Percentiles rank a stretch among this genome's conserved stretches.
Evolutionary conservation across 768 basidiomycete genomes (phyloP).

Genomic region (Trichaptum fuscoviolaceum): DNA sequence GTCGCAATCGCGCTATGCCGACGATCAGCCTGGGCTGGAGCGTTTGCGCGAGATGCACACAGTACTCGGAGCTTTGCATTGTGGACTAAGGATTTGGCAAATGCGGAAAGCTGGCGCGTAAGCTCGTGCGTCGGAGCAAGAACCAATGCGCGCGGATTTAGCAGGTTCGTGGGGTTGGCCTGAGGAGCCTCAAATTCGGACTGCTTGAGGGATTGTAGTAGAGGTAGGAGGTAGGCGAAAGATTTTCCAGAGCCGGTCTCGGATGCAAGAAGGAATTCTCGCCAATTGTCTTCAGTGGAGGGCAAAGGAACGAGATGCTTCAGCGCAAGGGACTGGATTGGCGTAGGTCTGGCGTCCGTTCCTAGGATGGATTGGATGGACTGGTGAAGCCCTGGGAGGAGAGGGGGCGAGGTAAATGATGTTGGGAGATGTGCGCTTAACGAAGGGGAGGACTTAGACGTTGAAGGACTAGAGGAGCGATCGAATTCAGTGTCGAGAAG

Average conservation of each 20-base stretch:
- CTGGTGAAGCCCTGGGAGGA: conserved; percentile 58
- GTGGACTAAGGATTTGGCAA: conserved; percentile 73
- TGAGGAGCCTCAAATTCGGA: conserved; percentile 37
- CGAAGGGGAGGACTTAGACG: conserved; percentile 16
- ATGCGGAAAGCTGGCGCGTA: conserved; percentile 68
- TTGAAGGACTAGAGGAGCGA: conserved; percentile 17
- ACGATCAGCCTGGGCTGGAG: conserved; percentile 17
- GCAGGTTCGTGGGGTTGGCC: conserved; percentile 18
- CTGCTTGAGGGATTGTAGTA: conserved; percentile 73
- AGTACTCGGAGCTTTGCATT: conserved; percentile 68
- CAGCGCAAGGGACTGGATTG: conserved; percentile 73
- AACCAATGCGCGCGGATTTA: conserved; percentile 70
- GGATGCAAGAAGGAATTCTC: conserved; percentile 65
- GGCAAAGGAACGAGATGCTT: conserved; percentile 47
- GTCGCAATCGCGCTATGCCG: conserved; percentile 15
- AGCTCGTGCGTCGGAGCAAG: conserved; percentile 90
- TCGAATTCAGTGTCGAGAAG: conserved; percentile 34
- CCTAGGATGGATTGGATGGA: conserved; percentile 58
- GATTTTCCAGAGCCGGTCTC: conserved; percentile 94
- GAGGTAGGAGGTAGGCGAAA: conserved; percentile 81
- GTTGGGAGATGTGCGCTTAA: conserved; percentile 23
- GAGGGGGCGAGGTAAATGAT: conserved; percentile 60
- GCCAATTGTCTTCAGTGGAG: conserved; percentile 11
- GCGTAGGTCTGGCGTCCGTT: conserved; percentile 52
- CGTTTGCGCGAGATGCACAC: conserved; percentile 63